A percentile compares a stretch with the other conserved stretches of the same genome.
Evolutionary conservation across 2,329 filamentous ascomycete genomes (phyloP).

Genomic region (Fusarium neocosmosporiellum): DNA sequence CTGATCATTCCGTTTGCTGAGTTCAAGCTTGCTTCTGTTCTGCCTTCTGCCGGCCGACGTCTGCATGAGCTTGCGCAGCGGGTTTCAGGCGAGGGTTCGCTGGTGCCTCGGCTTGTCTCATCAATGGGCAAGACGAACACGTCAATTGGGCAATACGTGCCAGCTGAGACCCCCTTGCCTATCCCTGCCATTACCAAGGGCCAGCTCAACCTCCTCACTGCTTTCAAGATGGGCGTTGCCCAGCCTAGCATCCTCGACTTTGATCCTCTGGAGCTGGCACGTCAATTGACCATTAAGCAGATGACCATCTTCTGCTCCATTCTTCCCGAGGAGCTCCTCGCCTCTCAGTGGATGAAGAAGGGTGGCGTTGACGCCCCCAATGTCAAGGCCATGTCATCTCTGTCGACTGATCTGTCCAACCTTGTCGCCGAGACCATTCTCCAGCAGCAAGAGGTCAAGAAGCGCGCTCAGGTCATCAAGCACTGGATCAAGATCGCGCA

Average conservation of each 20-base stretch:
- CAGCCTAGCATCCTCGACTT: slow-evolving; percentile 86
- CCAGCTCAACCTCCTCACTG: slow-evolving; percentile 77
- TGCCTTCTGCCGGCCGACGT: slow-evolving; percentile 84
- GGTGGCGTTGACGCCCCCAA: slow-evolving; percentile 82
- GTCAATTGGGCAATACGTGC: slow-evolving; percentile 75
- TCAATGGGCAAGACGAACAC: slow-evolving; percentile 90
- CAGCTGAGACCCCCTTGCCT: slow-evolving; percentile 78
- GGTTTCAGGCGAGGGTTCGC: slow-evolving; percentile 77
- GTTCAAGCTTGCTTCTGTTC: slow-evolving; percentile 71
- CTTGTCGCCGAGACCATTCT: slow-evolving; percentile 94
- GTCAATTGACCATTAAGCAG: slow-evolving; percentile 92
- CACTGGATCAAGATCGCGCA: slow-evolving; percentile 97
- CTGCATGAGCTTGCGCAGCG: slow-evolving; percentile 83
- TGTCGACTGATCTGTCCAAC: slow-evolving; percentile 93
- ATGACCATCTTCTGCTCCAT: slow-evolving; percentile 93
- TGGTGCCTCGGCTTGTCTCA: slow-evolving; percentile 85
- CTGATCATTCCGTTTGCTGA: slow-evolving; percentile 85
- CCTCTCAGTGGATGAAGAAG: slow-evolving; percentile 94
- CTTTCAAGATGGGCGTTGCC: slow-evolving; percentile 78
- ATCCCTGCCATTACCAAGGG: slow-evolving; percentile 77
- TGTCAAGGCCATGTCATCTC: slow-evolving; percentile 90
- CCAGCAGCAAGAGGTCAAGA: slow-evolving; percentile 89
- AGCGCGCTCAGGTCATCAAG: slow-evolving; percentile 89
- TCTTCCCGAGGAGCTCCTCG: slow-evolving; percentile 89
- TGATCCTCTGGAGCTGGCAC: slow-evolving; percentile 88